Conservation (phyloP, 1,284 basidiomycete species). For the Mycena citricolor region DNA sequence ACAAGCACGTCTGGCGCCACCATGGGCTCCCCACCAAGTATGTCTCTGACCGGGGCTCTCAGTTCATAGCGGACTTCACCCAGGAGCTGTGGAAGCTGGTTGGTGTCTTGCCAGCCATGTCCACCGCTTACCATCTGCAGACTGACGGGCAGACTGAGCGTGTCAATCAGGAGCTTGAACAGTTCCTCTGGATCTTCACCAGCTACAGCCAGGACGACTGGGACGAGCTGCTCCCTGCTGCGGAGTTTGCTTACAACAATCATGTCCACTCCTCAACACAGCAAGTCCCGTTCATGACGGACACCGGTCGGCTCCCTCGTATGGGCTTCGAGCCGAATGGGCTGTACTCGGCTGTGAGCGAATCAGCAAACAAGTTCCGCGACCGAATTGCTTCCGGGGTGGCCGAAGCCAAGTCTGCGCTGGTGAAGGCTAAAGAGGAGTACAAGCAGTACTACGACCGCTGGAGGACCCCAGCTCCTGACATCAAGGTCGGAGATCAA, state of each 20-base stretch:
- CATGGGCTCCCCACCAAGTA: too few species aligned
- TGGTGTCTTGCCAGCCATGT: too few species aligned
- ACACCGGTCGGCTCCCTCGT: slow-evolving; percentile 20
- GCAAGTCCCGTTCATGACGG: slow-evolving; percentile 20
- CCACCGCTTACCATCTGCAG: too few species aligned
- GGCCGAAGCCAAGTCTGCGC: slow-evolving; percentile 1
- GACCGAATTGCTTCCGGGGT: slow-evolving; percentile 12
- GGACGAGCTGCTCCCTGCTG: slow-evolving; percentile 18
- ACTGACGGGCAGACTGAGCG: too few species aligned
- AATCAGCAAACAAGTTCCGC: slow-evolving; percentile 20
- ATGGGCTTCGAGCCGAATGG: slow-evolving; percentile 23
- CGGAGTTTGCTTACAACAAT: slow-evolving; percentile 25
- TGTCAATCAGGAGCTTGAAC: slow-evolving; percentile 23
- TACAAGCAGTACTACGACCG: slow-evolving; percentile 10
- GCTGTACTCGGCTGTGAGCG: slow-evolving; percentile 1
- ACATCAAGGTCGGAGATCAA: too few species aligned
- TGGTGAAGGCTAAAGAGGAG: slow-evolving; percentile 17
- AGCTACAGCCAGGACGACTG: slow-evolving; percentile 25
- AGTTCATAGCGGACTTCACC: too few species aligned
- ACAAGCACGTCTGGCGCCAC: too few species aligned
- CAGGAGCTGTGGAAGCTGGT: too few species aligned
- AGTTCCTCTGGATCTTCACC: slow-evolving; percentile 21
- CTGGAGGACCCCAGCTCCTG: too few species aligned
- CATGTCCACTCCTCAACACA: slow-evolving; percentile 17
- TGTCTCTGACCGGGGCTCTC: too few species aligned